Evolutionary conservation across 805 yeast species (phyloP), one percentile per base, ranked within the genome.

Genomic region (Metschnikowia henanensis): DNA sequence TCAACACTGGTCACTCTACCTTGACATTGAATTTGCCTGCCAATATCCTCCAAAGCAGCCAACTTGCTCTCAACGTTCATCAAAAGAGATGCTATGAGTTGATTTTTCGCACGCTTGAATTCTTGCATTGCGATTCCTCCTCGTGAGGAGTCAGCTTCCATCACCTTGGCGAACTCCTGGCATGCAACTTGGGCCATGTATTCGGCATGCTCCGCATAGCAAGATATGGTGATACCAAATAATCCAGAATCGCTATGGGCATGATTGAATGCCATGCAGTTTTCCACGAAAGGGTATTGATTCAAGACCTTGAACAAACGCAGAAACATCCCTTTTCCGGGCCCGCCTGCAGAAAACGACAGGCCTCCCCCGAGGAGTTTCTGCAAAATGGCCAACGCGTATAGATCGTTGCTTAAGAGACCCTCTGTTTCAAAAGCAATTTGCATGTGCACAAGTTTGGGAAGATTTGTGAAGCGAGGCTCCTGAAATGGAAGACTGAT

Each of bases 251-350:
- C 96, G 1, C 87, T 77, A 69, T 88, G 92, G 18, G 95, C 81
- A 64, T 90, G 96, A 64, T 90, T 89, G 69, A 91, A 90, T 6
- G 95, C 79, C 56, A 82, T 73, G 62, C 96, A 89, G 57, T 86
- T 84, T 60, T 94, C 99, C 39, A 94, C 82, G 61, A 85, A 91
- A 30, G 95, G 95, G 61, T 86, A 87, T 61, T 85, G 94, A 66
- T 92, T 92, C 60, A 94, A 73, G 2, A 94, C 96, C 55, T 90
- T 81, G 70, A 90, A 94, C 19, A 95, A 78, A 46, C 98, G 77
- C 4, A 97, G 88, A 62, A 90, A 94, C 98, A 94, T 91, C 4
- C 99, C 99, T 65, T 94, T 94, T 41, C 99, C 99, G 15, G 99
- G 99, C 0, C 99, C 99, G 52, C 99, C 99, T 8, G 99, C 98